Conservation (phyloP, 371 early-diverging fungal species). For the Mortierella sp. region DNA sequence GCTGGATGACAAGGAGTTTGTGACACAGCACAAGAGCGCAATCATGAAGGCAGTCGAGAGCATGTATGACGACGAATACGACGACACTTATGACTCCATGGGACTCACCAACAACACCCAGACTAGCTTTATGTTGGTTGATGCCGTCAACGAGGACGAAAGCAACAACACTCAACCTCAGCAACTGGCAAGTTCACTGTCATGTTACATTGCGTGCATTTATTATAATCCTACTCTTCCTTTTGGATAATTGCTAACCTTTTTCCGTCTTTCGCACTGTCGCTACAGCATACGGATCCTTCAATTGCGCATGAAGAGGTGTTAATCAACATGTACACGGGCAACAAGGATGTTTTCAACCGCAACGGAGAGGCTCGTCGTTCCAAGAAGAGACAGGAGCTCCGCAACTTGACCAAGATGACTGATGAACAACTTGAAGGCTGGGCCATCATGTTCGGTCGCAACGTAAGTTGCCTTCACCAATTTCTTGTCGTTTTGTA, state of each 20-base stretch:
- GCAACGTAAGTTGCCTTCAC: constrained; percentile 75
- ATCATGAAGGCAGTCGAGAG: constrained; percentile 72
- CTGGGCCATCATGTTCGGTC: constrained; percentile 89
- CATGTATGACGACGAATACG: constrained; percentile 90
- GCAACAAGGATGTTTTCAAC: constrained; percentile 72
- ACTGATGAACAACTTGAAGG: constrained; percentile 95
- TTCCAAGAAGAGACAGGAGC: constrained; percentile 67
- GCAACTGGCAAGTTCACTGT: constrained; percentile 14
- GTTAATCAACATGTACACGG: constrained; percentile 66
- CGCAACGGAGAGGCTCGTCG: constrained; percentile 70
- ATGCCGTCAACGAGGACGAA: constrained; percentile 63
- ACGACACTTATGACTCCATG: constrained; percentile 90
- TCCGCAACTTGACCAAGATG: constrained; percentile 80
- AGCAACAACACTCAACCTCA: not conserved
- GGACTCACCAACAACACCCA: constrained; percentile 71
- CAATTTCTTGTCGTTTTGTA: not conserved
- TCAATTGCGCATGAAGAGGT: constrained; percentile 68
- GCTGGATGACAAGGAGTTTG: constrained; percentile 72
- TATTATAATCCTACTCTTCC: not conserved
- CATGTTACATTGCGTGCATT: not conserved
- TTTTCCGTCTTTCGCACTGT: not conserved
- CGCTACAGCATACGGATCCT: constrained; percentile 61
- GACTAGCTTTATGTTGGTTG: constrained; percentile 67
- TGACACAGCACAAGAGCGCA: constrained; percentile 67
- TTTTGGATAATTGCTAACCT: not conserved